Evolutionary conservation across 2,329 filamentous ascomycete species (phyloP).

Genomic region (Ophiosphaerella korrae): DNA sequence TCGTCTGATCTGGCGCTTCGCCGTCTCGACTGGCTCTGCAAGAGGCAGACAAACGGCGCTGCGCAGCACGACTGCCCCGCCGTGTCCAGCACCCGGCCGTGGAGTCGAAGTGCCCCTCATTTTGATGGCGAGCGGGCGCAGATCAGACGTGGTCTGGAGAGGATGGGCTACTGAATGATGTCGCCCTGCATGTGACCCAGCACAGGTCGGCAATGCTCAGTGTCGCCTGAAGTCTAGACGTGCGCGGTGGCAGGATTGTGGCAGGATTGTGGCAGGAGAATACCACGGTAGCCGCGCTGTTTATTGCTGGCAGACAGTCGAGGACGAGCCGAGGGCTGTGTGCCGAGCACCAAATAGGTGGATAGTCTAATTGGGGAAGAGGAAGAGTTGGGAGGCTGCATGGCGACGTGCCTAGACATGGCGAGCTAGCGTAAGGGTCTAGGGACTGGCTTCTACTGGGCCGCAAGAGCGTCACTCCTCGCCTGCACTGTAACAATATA

Average conservation of each 20-base stretch:
- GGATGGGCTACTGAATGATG: constrained; percentile 30
- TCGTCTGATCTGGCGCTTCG: not conserved
- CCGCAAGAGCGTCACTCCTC: constrained; percentile 4
- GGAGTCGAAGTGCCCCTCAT: constrained; percentile 25
- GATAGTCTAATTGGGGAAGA: not conserved
- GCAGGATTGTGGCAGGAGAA: constrained; percentile 73
- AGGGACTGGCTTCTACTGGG: not conserved
- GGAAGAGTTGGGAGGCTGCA: constrained; percentile 9
- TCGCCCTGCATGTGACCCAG: constrained; percentile 17
- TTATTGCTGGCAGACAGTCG: constrained; percentile 11
- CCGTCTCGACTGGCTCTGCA: not conserved
- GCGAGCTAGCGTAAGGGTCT: not conserved
- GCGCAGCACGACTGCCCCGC: constrained; percentile 11
- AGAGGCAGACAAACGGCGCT: not conserved
- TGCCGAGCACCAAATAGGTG: not conserved
- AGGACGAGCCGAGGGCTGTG: constrained; percentile 14
- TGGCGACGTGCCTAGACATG: not conserved
- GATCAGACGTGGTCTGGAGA: constrained; percentile 11
- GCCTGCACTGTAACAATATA: constrained; percentile 4
- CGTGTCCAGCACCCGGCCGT: constrained; percentile 20
- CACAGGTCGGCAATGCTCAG: constrained; percentile 16
- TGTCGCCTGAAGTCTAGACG: constrained; percentile 8
- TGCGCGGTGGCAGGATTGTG: constrained; percentile 61
- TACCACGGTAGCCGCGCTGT: constrained; percentile 54
- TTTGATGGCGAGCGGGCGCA: constrained; percentile 20